Evolutionary conservation across 441 rosid species (phyloP).

Genomic region (Populus hybrid): DNA sequence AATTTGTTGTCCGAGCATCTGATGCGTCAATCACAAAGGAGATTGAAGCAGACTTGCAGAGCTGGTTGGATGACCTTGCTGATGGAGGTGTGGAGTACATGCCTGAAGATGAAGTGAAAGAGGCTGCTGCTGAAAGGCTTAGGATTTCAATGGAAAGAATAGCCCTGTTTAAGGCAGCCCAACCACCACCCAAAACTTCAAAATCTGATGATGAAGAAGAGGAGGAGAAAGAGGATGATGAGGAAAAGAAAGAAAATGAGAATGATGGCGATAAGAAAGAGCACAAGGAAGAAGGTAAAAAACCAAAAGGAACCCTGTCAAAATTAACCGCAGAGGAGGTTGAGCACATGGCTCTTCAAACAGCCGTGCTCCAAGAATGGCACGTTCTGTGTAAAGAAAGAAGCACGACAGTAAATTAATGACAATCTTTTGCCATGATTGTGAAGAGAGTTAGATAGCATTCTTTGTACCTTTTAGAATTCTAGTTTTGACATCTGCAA

Average conservation of each 20-base stretch:
- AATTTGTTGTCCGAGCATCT: conserved; percentile 95
- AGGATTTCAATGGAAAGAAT: conserved; percentile 91
- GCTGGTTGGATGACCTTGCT: conserved; percentile 95
- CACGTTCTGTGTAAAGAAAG: conserved; percentile 85
- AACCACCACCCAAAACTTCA: conserved; percentile 60
- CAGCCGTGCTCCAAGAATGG: conserved; percentile 98
- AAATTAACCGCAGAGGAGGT: conserved; percentile 94
- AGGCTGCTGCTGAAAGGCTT: conserved; percentile 85
- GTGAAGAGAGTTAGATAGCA: conserved; percentile 11
- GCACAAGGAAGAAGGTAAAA: conserved; percentile 38
- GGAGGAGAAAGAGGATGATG: conserved; percentile 35
- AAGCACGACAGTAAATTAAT: conserved; percentile 36
- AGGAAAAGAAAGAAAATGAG: conserved; percentile 8
- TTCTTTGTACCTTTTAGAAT: conserved; percentile 10
- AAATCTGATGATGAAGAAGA: conserved; percentile 53
- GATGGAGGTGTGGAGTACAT: conserved; percentile 92
- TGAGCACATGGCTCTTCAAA: conserved; percentile 94
- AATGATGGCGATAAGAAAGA: conserved; percentile 29
- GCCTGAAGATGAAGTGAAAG: conserved; percentile 97
- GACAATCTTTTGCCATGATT: background rate
- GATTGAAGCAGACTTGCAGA: conserved; percentile 85
- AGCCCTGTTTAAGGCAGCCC: conserved; percentile 92
- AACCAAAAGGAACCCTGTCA: conserved; percentile 61
- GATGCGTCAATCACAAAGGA: conserved; percentile 92
- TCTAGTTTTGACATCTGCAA: conserved; percentile 10